Base-by-base conservation (phyloP, 1,139 yeast species). In the Waltiozyma sp. region DNA sequence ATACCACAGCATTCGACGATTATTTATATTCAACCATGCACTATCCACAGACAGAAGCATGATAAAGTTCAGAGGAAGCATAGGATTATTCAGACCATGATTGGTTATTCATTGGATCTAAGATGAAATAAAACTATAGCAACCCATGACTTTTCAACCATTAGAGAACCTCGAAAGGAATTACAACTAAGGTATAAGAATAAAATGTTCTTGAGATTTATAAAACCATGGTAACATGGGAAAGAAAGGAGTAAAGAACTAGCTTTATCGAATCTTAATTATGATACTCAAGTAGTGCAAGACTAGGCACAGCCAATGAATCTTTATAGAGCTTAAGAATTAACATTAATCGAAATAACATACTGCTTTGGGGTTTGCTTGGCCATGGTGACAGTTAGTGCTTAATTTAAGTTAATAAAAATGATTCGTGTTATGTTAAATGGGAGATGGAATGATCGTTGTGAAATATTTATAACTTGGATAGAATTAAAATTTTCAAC, bases 351-450 rank as follows among this genome's bases (percentile, higher is more conserved):
- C 8, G 14, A n/a, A 13, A 15, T n/a, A 43, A 57, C 61, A 43
- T 54, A 57, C 61, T 57, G 60, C 52, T 57, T 57, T 53, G 60
- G 59, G 44, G 60, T 57, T 44, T 56, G 43, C 51, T 54, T 56
- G 48, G 60, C 60, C 59, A 55, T 56, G 52, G 49, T 31, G 34
- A 31, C n/a, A 31, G 34, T 31, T 31, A n/a, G 4, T 31, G 34
- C 34, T 31, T 31, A n/a, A n/a, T n/a, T 26, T 23, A 23, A 26
- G 10, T 26, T 26, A 26, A 26, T 11, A 26, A 7, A 10, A 11
- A 26, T 26, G 13, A 26, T 6, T 26, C 6, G 13, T 26, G 13
- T 11, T n/a, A n/a, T n/a, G n/a, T n/a, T n/a, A n/a, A n/a, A n/a
- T n/a, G n/a, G n/a, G n/a, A n/a, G n/a, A n/a, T n/a, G n/a, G n/a